A percentile compares a stretch with the other conserved stretches of the same genome.
phyloP scores from a whole-genome alignment of 164 flowering plant species.

The Chimonanthus salicifolius region DNA sequence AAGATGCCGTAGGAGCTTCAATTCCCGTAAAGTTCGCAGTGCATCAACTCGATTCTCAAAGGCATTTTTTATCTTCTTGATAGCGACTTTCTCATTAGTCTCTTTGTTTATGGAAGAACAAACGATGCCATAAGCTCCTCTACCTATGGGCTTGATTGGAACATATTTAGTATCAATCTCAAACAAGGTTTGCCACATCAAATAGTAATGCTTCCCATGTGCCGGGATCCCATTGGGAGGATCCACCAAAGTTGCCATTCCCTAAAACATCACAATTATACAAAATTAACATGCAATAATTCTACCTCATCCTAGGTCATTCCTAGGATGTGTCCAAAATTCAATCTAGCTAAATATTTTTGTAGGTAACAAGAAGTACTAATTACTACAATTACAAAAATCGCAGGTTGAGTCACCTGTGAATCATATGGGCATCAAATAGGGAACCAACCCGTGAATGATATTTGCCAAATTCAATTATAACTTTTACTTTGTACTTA shows the following conservation, averaged over 20 bases:
- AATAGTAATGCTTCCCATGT: conserved; percentile 77
- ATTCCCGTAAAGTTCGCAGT: conserved; percentile 73
- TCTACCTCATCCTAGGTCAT: not conserved
- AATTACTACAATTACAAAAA: not conserved
- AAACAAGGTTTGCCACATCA: conserved; percentile 90
- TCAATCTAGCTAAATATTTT: not conserved
- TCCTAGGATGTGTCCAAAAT: not conserved
- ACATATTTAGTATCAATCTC: conserved; percentile 87
- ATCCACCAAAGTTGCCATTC: conserved; percentile 80
- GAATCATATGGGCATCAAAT: not conserved
- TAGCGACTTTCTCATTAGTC: conserved; percentile 88
- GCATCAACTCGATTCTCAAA: conserved; percentile 89
- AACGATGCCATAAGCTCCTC: conserved; percentile 93
- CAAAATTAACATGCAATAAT: not conserved
- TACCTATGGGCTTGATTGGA: conserved; percentile 90
- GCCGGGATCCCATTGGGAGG: conserved; percentile 65
- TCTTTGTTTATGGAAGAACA: conserved; percentile 87
- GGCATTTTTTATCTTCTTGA: conserved; percentile 80
- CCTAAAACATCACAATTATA: conserved; percentile 14
- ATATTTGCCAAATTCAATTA: no score
- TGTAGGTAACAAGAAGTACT: not conserved
- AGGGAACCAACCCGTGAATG: not conserved
- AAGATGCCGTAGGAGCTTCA: conserved; percentile 82
- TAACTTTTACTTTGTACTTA: no score
- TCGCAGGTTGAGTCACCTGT: not conserved